phyloP scores from a whole-genome alignment of 1,284 basidiomycete species.

The Sanguinoderma infundibulare region DNA sequence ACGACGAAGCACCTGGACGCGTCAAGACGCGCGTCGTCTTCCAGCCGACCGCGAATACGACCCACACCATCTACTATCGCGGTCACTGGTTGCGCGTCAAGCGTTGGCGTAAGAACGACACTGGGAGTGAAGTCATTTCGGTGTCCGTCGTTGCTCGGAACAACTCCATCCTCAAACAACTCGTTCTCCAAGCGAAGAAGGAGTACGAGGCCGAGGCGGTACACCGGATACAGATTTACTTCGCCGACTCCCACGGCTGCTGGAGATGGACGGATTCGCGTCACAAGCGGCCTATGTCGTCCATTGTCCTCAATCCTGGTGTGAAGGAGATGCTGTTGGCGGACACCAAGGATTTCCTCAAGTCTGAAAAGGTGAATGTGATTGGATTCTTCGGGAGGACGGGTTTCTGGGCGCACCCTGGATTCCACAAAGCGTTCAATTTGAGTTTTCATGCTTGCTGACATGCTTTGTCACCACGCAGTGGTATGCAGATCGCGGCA shows the following conservation, averaged over 20 bases:
- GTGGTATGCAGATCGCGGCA: slow-evolving; percentile 60
- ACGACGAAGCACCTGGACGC: slow-evolving; percentile 59
- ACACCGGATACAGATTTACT: slow-evolving; percentile 84
- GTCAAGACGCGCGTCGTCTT: slow-evolving; percentile 81
- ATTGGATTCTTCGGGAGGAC: background rate
- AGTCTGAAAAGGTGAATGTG: slow-evolving; percentile 68
- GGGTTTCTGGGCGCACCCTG: slow-evolving; percentile 9
- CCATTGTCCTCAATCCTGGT: slow-evolving; percentile 80
- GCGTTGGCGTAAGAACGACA: slow-evolving; percentile 67
- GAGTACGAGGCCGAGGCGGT: slow-evolving; percentile 84
- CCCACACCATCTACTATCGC: slow-evolving; percentile 82
- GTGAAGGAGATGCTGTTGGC: slow-evolving; percentile 84
- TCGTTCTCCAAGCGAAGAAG: slow-evolving; percentile 85
- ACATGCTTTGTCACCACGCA: slow-evolving; percentile 27
- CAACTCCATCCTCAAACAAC: slow-evolving; percentile 81
- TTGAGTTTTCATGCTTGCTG: slow-evolving; percentile 18
- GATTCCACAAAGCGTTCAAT: background rate
- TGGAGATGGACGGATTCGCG: slow-evolving; percentile 85
- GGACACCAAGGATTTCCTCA: slow-evolving; percentile 82
- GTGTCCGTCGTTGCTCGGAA: slow-evolving; percentile 81
- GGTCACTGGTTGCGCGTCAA: slow-evolving; percentile 81
- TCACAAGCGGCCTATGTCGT: slow-evolving; percentile 79
- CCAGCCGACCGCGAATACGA: slow-evolving; percentile 82
- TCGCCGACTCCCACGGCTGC: slow-evolving; percentile 83
- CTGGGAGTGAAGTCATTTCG: slow-evolving; percentile 71